Evolutionary conservation across 2,329 filamentous ascomycete species (phyloP).

Genomic region (Colletotrichum melonis): DNA sequence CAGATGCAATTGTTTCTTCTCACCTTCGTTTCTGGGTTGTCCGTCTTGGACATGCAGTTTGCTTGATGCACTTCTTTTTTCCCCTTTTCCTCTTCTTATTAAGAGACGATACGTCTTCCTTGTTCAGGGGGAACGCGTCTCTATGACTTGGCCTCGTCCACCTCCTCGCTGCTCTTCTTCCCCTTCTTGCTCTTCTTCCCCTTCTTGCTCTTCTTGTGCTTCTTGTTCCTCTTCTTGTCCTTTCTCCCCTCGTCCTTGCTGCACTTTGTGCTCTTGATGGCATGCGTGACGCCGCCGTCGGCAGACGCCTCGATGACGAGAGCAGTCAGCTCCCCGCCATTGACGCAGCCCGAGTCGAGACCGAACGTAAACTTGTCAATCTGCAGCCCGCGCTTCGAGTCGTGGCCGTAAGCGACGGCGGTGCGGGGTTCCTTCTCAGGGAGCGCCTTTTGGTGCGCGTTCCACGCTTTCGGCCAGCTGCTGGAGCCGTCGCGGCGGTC

Average conservation of each 20-base stretch:
- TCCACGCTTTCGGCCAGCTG: slow-evolving; percentile 76
- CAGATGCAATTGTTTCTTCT: background rate
- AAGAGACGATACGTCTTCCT: too few relatives aligned
- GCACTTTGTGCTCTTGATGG: slow-evolving; percentile 56
- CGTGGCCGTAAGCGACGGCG: slow-evolving; percentile 85
- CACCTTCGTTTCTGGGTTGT: background rate
- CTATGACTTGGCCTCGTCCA: background rate
- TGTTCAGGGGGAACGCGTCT: too few relatives aligned
- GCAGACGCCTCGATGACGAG: slow-evolving; percentile 73
- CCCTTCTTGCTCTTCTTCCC: slow-evolving; percentile 32
- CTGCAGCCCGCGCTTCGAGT: slow-evolving; percentile 76
- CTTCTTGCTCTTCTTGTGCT: slow-evolving; percentile 34
- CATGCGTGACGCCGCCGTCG: slow-evolving; percentile 48
- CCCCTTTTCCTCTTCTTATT: background rate
- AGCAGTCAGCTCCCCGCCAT: slow-evolving; percentile 80
- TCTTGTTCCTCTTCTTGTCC: slow-evolving; percentile 21
- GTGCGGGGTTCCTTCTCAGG: slow-evolving; percentile 60
- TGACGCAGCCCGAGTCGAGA: slow-evolving; percentile 85
- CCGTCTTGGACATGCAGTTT: background rate
- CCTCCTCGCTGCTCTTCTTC: background rate
- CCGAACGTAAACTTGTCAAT: slow-evolving; percentile 79
- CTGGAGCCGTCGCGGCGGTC: slow-evolving; percentile 61
- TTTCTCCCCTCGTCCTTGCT: slow-evolving; percentile 33
- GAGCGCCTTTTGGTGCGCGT: slow-evolving; percentile 57
- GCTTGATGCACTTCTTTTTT: background rate